Percentiles rank a stretch among this genome's conserved stretches.
Evolutionary conservation across 2,329 filamentous ascomycete species (phyloP).

Genomic region (Tolypocladium amazonense): DNA sequence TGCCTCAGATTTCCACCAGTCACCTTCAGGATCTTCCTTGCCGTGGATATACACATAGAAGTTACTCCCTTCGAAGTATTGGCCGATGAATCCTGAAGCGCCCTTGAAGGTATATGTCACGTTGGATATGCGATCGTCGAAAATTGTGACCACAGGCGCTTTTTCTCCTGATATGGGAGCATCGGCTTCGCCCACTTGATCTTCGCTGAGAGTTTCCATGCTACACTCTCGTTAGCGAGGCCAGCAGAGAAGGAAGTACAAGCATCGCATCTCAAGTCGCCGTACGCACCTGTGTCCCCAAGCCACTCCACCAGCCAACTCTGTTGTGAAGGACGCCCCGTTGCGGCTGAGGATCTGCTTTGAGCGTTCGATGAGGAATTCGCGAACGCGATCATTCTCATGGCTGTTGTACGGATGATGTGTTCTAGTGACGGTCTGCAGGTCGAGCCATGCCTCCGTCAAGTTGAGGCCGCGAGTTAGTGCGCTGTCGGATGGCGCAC

Average conservation of each 20-base stretch:
- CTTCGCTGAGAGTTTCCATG: not conserved
- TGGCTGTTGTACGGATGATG: conserved; percentile 88
- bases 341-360: conserved; percentile 58
- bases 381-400: conserved; percentile 68
- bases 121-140: conserved; percentile 72
- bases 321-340: conserved; percentile 33
- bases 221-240: conserved; percentile 1
- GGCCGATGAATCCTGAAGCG: conserved; percentile 26
- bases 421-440: conserved; percentile 60
- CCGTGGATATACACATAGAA: conserved; percentile 87
- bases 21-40: conserved; percentile 57
- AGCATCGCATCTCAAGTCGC: not conserved
- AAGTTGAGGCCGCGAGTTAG: conserved; percentile 58
- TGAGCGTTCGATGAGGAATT: conserved; percentile 64
- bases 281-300: conserved; percentile 15
- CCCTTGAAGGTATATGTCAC: conserved; percentile 44
- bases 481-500: conserved; percentile 41
- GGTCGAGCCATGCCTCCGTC: conserved; percentile 76
- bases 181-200: not conserved
- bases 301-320: conserved; percentile 21
- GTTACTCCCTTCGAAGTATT: conserved; percentile 90
- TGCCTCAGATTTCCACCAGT: conserved; percentile 55
- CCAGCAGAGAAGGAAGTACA: not conserved
- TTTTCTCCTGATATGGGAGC: not conserved
- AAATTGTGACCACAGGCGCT: conserved; percentile 45